Evolutionary conservation across 1,139 yeast genomes (phyloP).

Genomic region (Kodamaea sp.): DNA sequence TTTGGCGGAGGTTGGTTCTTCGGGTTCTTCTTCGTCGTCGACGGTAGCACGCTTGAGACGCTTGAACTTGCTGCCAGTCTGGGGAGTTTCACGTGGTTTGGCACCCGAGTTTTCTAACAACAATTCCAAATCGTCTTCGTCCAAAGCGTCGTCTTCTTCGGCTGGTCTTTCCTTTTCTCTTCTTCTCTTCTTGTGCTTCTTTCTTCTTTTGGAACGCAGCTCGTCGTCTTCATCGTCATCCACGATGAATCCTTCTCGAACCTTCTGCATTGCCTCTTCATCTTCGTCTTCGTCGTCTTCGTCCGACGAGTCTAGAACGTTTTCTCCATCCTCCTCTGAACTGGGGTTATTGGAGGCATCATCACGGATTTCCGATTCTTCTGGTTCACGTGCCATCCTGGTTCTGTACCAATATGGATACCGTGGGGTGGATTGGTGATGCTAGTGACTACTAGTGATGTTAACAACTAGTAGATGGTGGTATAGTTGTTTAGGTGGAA

Average conservation of each 20-base stretch:
- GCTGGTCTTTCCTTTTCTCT: slow-evolving; percentile 26
- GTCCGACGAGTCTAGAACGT: slow-evolving; percentile 67
- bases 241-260: slow-evolving; percentile 91
- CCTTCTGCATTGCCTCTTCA: slow-evolving; percentile 71
- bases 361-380: slow-evolving; percentile 38
- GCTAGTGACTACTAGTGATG: too few species aligned
- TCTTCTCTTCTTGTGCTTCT: slow-evolving; percentile 40
- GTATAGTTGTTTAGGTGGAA: neutral
- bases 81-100: slow-evolving; percentile 27
- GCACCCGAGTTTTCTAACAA: slow-evolving; percentile 89
- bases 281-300: slow-evolving; percentile 77
- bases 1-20: slow-evolving; percentile 25
- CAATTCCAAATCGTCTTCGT: slow-evolving; percentile 93
- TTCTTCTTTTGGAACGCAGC: slow-evolving; percentile 27
- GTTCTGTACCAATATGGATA: too few species aligned
- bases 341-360: slow-evolving; percentile 25
- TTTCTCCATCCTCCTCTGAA: slow-evolving; percentile 44
- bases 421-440: too few species aligned
- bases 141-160: slow-evolving; percentile 68
- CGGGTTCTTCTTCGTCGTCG: slow-evolving; percentile 35
- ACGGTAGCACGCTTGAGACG: slow-evolving; percentile 71
- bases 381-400: slow-evolving; percentile 21
- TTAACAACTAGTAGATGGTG: neutral
- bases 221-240: slow-evolving; percentile 74
- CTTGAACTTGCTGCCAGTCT: slow-evolving; percentile 57